phyloP scores from a whole-genome alignment of 73 alveolate genomes.

The Uronychia binucleata region DNA sequence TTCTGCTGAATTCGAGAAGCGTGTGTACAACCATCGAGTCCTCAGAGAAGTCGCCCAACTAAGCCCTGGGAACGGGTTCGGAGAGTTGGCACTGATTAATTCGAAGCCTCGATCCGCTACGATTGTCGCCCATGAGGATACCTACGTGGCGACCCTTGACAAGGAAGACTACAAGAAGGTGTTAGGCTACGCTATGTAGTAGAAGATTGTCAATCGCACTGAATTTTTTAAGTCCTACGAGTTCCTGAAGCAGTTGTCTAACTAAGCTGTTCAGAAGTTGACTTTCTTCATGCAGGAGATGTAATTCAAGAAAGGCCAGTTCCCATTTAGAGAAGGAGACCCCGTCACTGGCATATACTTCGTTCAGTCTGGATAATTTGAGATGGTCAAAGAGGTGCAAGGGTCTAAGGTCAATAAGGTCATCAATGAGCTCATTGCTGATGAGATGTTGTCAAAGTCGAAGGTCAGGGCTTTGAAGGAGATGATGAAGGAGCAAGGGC shows the following conservation, averaged over 20 bases:
- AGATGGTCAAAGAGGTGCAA: background rate
- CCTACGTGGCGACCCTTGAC: slow-evolving; percentile 15
- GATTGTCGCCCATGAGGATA: background rate
- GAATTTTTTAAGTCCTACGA: background rate
- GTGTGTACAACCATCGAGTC: background rate
- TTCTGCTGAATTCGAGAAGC: background rate
- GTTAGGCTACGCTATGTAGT: background rate
- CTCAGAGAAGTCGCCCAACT: slow-evolving; percentile 1
- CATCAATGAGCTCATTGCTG: background rate
- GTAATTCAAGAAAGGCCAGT: background rate
- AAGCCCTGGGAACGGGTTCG: slow-evolving; percentile 24
- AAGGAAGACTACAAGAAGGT: slow-evolving; percentile 22
- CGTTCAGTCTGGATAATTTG: background rate
- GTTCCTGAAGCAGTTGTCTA: background rate
- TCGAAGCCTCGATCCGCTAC: slow-evolving; percentile 20
- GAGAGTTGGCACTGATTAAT: slow-evolving; percentile 18
- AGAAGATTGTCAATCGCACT: background rate
- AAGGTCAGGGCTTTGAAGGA: background rate
- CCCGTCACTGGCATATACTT: background rate
- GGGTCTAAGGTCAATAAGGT: background rate
- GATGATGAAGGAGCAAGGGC: background rate
- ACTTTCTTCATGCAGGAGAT: background rate
- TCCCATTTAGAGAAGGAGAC: background rate
- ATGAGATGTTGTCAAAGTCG: background rate
- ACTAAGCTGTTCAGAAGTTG: background rate